Evolutionary conservation across 345 rosid genomes (phyloP).

Genomic region (Salix koriyanagi): DNA sequence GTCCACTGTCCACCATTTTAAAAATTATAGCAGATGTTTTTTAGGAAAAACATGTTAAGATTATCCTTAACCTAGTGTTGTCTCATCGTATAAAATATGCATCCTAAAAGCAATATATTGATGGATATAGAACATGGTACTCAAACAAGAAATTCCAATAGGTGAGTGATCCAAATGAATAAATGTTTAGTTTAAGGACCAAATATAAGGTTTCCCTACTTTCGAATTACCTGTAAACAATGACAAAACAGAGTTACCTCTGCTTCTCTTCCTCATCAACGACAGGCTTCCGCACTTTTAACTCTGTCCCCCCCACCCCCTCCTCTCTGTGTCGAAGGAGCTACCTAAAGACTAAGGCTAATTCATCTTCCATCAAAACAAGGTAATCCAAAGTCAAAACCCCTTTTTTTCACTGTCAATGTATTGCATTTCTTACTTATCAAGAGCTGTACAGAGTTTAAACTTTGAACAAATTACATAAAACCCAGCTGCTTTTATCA

Average conservation of each 20-base stretch:
- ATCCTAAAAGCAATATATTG: background rate
- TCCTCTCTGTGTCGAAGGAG: background rate
- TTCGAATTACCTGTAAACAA: background rate
- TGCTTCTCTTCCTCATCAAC: background rate
- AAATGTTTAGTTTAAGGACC: background rate
- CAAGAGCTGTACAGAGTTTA: background rate
- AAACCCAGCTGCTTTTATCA: background rate
- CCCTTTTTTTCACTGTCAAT: background rate
- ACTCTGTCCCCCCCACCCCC: background rate
- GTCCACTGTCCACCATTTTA: background rate
- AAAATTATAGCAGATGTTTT: no score
- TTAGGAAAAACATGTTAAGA: no score
- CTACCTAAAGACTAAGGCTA: background rate
- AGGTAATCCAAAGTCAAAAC: background rate
- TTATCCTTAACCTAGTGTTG: no score
- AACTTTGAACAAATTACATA: background rate
- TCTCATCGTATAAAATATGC: background rate
- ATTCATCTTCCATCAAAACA: background rate
- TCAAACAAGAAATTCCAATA: background rate
- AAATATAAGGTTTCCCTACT: no score
- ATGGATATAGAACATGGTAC: background rate
- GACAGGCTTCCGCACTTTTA: background rate
- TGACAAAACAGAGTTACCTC: background rate
- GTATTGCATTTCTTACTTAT: background rate
- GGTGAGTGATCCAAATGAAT: background rate